Evolutionary conservation across 192 early-diverging fungal species (phyloP), one percentile per base, ranked within the genome.

Genomic region (Gonapodya prolifera): DNA sequence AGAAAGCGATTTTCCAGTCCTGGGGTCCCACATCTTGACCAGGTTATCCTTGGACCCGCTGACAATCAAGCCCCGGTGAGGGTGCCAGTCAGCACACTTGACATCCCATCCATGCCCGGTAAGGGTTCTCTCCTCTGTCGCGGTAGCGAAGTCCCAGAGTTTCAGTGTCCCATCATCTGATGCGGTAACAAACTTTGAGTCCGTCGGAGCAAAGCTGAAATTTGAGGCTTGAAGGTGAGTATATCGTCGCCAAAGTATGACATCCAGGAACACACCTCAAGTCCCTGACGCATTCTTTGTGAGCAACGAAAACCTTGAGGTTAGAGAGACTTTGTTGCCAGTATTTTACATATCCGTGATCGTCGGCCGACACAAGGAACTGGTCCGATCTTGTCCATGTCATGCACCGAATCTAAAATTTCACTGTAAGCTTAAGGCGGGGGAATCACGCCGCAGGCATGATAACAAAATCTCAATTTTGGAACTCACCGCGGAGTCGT

Each of bases 1-100:
- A 1, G 93, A 92, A 33, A 99, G 83, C 34, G 89, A 89, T 77
- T 93, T 90, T 45, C 93, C 92, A 1, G 92, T 88, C 77, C 94
- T 94, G 1, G 98, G 98, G 83, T 99, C 98, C 98, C 98, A 99
- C 34, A 97, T 84, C 79, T 97, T 96, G n/a, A 95, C 91, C 23
- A 94, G 85, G 78, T 96, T 95, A 83, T 99, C 98, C 77, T 97
- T 97, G 69, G 92, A 91, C 34, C 98, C 96, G 17, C 95, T 97
- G 32, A 94, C 96, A 0, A 99, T 84, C 74, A 99, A 82, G 1
- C 92, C 95, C 81, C 96, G 92, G 78, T 90, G 88, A 33, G 98
- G 96, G 81, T 99, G 96, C 98, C 98, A 99, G 80, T 96, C 96
- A 1, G 98, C 87, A 79, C 94, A 92, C 78, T 95, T 94, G 1